These are phyloP conservation scores for Millerozyma acaciae DNA, from an alignment of 805 yeast genomes.

Conservation along the genomic window DNA sequence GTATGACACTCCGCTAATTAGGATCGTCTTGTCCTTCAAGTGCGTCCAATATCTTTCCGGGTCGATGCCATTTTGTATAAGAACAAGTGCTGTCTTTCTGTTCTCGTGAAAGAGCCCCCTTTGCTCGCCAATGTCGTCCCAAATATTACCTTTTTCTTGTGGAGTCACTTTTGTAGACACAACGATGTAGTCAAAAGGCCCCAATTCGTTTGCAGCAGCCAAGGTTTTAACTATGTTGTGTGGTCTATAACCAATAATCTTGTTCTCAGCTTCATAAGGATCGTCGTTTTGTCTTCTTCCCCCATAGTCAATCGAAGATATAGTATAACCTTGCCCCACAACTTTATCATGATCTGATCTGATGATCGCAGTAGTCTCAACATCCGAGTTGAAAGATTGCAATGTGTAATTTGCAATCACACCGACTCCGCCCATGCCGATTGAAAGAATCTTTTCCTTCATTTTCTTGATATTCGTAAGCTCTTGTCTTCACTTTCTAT, in stretches of 20 bases:
- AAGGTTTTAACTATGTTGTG: conserved; percentile 22
- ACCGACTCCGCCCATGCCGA: conserved; percentile 40
- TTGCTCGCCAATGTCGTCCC: conserved; percentile 19
- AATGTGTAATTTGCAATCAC: conserved; percentile 28
- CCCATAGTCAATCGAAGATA: conserved; percentile 29
- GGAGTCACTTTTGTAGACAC: conserved; percentile 35
- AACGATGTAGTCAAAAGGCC: conserved; percentile 31
- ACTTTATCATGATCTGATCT: conserved; percentile 30
- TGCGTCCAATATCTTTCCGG: conserved; percentile 22
- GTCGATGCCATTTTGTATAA: conserved; percentile 25
- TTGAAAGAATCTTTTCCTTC: conserved; percentile 19
- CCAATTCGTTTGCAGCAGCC: conserved; percentile 20
- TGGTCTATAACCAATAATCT: conserved; percentile 22
- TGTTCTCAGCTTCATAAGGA: conserved; percentile 11
- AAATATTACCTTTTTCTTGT: conserved; percentile 15
- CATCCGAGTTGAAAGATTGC: conserved; percentile 18
- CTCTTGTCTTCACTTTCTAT: too few species aligned
- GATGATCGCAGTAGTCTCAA: conserved; percentile 29
- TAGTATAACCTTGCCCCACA: conserved; percentile 22
- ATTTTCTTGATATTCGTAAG: too few species aligned
- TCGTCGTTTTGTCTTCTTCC: conserved; percentile 13
- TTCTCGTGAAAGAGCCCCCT: conserved; percentile 13
- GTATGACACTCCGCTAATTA: conserved; percentile 33
- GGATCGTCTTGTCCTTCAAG: conserved; percentile 9
- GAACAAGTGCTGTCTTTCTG: conserved; percentile 17